Base-by-base conservation (phyloP, 805 yeast genomes). In the Priceomyces medius region DNA sequence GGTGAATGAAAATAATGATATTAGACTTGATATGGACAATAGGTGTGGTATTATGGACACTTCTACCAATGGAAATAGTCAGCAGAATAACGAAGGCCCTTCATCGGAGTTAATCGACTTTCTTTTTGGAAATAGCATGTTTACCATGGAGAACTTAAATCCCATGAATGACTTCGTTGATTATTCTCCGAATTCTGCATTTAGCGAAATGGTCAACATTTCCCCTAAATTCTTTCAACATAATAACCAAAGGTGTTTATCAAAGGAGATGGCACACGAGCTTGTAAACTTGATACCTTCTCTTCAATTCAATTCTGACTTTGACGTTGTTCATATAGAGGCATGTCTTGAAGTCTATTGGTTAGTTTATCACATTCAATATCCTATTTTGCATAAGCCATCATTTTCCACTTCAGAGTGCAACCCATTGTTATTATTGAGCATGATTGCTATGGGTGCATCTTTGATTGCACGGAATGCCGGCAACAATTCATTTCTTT, bases 391-490 rank as follows among this genome's bases (percentile, higher is more conserved):
- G 20, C 85, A 80, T 53, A 62, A 64, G 39, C 81, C 83, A 3
- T 71, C 84, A 9, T 81, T 80, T 46, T 63, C 63, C 29, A 71
- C 82, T 2, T 54, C 56, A 8, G 56, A 58, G 1, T 61, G 76
- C 0, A 77, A 78, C 3, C 69, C 77, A 0, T 59, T 80, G 6
- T 59, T 81, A 21, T 51, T 80, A 16, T 59, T 79, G 39, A 55
- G 79, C 4, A 79, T 80, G 77, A 58, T 80, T n/a, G 50, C 75
- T 32, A 52, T 80, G 14, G 86, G 86, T 0, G 72, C 81, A 10
- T 64, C 63, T 56, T 56, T 59, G 51, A 44, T 51, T 44, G 59
- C 42, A 63, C 7, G 31, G 7, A 50, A 27, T 26, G 32, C 47
- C 48, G 26, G 42, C 56, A 37, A 53, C n/a, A 26, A 33, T 8